Evolutionary conservation across 2,329 filamentous ascomycete genomes (phyloP).

Genomic region (Phyllosticta citrichinensis): DNA sequence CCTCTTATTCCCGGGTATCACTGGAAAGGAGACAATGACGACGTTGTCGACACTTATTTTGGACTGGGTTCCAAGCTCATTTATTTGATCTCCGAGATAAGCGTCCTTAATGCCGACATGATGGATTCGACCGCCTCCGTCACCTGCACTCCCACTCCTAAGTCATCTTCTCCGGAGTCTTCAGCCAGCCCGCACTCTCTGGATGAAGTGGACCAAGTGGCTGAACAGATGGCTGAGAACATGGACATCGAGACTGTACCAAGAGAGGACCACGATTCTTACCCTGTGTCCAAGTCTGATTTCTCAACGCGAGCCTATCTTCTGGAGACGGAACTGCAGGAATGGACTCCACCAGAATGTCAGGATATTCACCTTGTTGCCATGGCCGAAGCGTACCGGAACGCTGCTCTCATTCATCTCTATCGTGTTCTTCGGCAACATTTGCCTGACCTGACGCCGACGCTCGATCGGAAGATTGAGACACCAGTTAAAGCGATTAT

Average conservation of each 20-base stretch:
- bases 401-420: constrained; percentile 8
- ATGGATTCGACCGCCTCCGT: constrained; percentile 2
- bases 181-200: not conserved
- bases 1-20: constrained; percentile 8
- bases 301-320: constrained; percentile 6
- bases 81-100: constrained; percentile 8
- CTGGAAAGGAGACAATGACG: constrained; percentile 1
- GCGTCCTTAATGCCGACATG: constrained; percentile 10
- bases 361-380: constrained; percentile 5
- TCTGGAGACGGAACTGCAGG: constrained; percentile 3
- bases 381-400: constrained; percentile 9
- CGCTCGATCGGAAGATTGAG: constrained; percentile 7
- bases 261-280: not conserved
- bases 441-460: constrained; percentile 3
- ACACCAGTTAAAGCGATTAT: constrained; percentile 5
- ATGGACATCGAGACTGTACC: constrained; percentile 3
- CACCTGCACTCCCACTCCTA: not conserved
- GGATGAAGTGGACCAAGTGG: not conserved
- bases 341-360: constrained; percentile 6
- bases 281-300: not conserved
- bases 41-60: constrained; percentile 7
- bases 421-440: constrained; percentile 7
- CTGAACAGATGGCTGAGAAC: not conserved
- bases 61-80: constrained; percentile 8
- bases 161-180: not conserved